A percentile compares a stretch with the other conserved stretches of the same genome.
Evolutionary conservation across 495 filamentous ascomycete genomes (phyloP).

Genomic region (Durotheca rogersii): DNA sequence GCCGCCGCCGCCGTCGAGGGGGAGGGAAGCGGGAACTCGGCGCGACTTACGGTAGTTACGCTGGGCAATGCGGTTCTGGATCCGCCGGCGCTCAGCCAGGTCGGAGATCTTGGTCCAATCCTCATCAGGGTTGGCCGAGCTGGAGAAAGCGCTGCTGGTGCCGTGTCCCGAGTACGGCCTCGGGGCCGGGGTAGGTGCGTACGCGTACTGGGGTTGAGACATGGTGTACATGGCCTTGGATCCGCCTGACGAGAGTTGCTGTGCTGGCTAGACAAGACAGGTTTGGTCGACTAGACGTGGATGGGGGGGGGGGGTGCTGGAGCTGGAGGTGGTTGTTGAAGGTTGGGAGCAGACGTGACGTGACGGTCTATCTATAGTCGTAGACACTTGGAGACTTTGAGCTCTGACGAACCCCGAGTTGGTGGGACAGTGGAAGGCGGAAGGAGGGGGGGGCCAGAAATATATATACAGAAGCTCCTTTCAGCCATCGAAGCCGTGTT

Average conservation of each 20-base stretch:
- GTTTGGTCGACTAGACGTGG: no score
- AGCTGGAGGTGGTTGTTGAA: no score
- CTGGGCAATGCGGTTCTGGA: slow-evolving; percentile 97
- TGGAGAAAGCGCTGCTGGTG: slow-evolving; percentile 95
- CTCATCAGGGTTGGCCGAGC: slow-evolving; percentile 93
- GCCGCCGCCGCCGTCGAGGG: slow-evolving; percentile 4
- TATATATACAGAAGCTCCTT: slow-evolving; percentile 23
- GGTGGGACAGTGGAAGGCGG: slow-evolving; percentile 25
- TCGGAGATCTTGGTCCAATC: slow-evolving; percentile 99
- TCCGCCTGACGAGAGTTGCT: not conserved
- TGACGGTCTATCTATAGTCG: slow-evolving; percentile 1
- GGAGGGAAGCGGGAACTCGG: not conserved
- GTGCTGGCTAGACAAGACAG: no score
- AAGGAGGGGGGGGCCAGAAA: slow-evolving; percentile 30
- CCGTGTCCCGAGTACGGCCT: slow-evolving; percentile 67
- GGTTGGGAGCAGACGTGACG: no score
- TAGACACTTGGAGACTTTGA: slow-evolving; percentile 23
- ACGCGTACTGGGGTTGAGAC: slow-evolving; percentile 46
- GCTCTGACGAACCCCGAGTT: slow-evolving; percentile 18
- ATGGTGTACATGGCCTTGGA: slow-evolving; percentile 45
- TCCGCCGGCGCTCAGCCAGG: slow-evolving; percentile 86
- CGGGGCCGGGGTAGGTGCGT: slow-evolving; percentile 45
- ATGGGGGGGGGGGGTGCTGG: no score
- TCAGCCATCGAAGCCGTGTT: slow-evolving; percentile 24
- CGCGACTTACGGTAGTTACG: slow-evolving; percentile 89